Percentiles rank a stretch among this genome's conserved stretches.
Conservation (phyloP, 768 basidiomycete species). For the Auriscalpium vulgare region DNA sequence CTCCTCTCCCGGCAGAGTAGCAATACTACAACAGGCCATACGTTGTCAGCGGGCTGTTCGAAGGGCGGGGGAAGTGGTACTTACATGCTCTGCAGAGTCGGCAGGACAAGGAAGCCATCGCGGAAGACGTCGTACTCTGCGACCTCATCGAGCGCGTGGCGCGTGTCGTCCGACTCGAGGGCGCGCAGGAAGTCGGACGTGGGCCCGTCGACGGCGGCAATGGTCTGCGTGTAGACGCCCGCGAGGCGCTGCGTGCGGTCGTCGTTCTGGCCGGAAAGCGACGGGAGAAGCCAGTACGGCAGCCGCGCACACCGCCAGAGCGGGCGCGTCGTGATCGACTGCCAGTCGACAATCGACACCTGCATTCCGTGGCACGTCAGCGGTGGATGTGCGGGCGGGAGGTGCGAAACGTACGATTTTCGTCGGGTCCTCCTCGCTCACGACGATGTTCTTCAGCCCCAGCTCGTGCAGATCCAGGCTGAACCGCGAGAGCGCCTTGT, state of each 20-base stretch:
- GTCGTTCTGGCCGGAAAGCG: slow-evolving; percentile 16
- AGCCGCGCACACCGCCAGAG: slow-evolving; percentile 28
- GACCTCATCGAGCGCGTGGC: slow-evolving; percentile 25
- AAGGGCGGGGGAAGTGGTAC: background rate
- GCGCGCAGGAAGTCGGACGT: slow-evolving; percentile 21
- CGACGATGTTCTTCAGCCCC: slow-evolving; percentile 23
- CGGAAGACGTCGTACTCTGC: slow-evolving; percentile 26
- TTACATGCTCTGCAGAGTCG: slow-evolving; percentile 29
- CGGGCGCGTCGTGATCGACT: slow-evolving; percentile 20
- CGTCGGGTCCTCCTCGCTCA: slow-evolving; percentile 20
- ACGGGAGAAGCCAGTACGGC: slow-evolving; percentile 23
- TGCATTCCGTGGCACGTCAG: background rate
- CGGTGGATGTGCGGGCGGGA: background rate
- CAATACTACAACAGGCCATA: slow-evolving; percentile 14
- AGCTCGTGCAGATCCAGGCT: slow-evolving; percentile 25
- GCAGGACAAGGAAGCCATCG: slow-evolving; percentile 27
- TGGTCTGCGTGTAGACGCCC: slow-evolving; percentile 18
- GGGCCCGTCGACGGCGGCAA: slow-evolving; percentile 15
- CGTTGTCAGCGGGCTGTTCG: background rate
- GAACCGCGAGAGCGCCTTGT: slow-evolving; percentile 23
- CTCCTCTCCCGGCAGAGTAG: slow-evolving; percentile 28
- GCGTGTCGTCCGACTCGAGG: slow-evolving; percentile 23
- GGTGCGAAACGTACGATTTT: slow-evolving; percentile 18
- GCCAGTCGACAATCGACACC: slow-evolving; percentile 24
- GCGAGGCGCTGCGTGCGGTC: slow-evolving; percentile 13